A percentile compares a stretch with the other conserved stretches of the same genome.
Conservation (phyloP, 1,284 basidiomycete genomes). For the Pseudomicrostroma phylloplanum region DNA sequence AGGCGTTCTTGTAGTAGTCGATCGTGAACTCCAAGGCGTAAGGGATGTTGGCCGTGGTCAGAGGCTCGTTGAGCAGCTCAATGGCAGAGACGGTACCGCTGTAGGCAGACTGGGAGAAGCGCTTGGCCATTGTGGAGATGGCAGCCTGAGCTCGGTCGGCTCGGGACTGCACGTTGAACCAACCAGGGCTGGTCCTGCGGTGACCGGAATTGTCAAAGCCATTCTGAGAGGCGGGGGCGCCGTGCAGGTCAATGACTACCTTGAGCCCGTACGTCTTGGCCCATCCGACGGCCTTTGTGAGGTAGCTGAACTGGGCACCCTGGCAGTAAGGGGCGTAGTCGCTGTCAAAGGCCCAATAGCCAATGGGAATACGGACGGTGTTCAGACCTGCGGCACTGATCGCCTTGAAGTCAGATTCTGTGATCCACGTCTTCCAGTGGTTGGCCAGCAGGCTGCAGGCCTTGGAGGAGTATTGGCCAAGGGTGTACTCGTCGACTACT, state of each 20-base stretch:
- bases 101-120: constrained; percentile 32
- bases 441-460: constrained; percentile 28
- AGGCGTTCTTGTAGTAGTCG: constrained; percentile 34
- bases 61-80: constrained; percentile 45
- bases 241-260: constrained; percentile 67
- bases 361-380: constrained; percentile 76
- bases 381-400: constrained; percentile 69
- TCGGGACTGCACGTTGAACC: constrained; percentile 65
- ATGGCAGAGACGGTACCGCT: constrained; percentile 33
- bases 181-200: constrained; percentile 59
- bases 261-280: constrained; percentile 69
- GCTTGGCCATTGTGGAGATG: constrained; percentile 56
- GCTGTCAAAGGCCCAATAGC: constrained; percentile 86
- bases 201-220: constrained; percentile 60
- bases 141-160: constrained; percentile 66
- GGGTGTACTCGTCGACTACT: constrained; percentile 76
- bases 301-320: constrained; percentile 63
- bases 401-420: constrained; percentile 65
- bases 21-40: constrained; percentile 24
- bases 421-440: constrained; percentile 79
- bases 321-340: constrained; percentile 70
- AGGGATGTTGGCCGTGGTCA: constrained; percentile 9
- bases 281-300: constrained; percentile 66
- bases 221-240: constrained; percentile 54
- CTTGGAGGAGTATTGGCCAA: constrained; percentile 58